Conservation (phyloP, 139 green algal genomes). For the Deuterostichococcus epilithicus region DNA sequence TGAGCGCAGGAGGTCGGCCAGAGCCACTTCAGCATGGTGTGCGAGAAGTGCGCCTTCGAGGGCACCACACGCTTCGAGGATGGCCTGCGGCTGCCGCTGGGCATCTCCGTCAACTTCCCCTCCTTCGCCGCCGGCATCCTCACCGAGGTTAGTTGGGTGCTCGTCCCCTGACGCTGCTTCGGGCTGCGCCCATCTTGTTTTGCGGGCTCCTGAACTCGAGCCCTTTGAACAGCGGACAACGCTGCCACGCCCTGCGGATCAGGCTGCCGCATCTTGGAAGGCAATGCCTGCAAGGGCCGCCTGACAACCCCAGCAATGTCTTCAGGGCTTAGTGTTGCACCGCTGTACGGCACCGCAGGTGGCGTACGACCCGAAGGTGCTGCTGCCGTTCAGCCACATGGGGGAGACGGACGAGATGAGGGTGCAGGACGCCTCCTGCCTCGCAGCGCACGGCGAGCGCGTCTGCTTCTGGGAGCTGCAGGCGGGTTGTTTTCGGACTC, state of each 20-base stretch:
- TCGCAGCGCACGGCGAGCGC: background rate
- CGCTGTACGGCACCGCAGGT: background rate
- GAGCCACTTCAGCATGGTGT: background rate
- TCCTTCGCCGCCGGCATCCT: background rate
- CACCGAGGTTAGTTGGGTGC: background rate
- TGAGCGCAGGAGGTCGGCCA: no score
- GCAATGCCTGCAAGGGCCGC: no score
- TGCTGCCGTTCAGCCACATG: background rate
- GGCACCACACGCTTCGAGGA: background rate
- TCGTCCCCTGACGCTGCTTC: no score
- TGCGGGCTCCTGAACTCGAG: no score
- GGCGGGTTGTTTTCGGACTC: no score
- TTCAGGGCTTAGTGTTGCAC: no score
- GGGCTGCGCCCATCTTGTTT: no score
- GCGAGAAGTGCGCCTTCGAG: slow-evolving; percentile 2
- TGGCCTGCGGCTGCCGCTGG: background rate
- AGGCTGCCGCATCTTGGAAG: no score
- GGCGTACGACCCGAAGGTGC: background rate
- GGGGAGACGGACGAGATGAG: background rate
- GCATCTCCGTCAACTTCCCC: background rate
- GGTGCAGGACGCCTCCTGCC: background rate
- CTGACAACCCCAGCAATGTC: no score
- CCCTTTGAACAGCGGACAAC: no score
- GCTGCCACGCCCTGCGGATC: no score
- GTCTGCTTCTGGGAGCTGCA: slow-evolving; percentile 3